Evolutionary conservation across 305 asterid species (phyloP).

Genomic region (Fraxinus xanthoxyloides): DNA sequence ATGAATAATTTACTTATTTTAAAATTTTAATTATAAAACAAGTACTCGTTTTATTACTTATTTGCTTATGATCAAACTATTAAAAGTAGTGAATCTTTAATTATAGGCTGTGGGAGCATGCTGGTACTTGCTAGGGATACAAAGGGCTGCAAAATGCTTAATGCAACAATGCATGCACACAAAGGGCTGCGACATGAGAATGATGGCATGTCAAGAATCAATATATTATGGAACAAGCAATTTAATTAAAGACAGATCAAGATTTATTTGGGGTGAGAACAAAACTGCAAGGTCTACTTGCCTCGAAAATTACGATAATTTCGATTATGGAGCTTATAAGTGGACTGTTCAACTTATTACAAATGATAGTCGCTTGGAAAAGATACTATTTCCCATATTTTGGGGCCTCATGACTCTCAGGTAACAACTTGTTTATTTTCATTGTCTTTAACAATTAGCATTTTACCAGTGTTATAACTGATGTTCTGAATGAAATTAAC

Average conservation of each 20-base stretch:
- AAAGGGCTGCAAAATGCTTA: constrained; percentile 83
- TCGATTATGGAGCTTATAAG: constrained; percentile 79
- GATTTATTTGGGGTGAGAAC: constrained; percentile 67
- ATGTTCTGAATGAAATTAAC: constrained; percentile 16
- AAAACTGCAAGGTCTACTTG: constrained; percentile 54
- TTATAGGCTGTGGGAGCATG: constrained; percentile 96
- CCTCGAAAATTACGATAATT: constrained; percentile 51
- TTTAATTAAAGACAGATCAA: constrained; percentile 38
- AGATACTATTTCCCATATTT: constrained; percentile 81
- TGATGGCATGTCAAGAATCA: constrained; percentile 67
- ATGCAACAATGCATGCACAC: constrained; percentile 51
- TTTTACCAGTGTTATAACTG: not conserved
- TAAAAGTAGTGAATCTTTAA: not conserved
- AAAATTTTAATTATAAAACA: not conserved
- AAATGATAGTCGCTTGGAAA: constrained; percentile 81
- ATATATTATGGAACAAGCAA: constrained; percentile 61
- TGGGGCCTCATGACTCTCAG: constrained; percentile 99
- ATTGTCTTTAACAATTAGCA: not conserved
- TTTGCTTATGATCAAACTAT: not conserved
- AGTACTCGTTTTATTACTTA: not conserved
- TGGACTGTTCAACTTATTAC: constrained; percentile 94
- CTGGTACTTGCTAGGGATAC: constrained; percentile 95
- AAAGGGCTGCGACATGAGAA: constrained; percentile 38
- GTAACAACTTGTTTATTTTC: constrained; percentile 21
- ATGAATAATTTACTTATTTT: not conserved